Evolutionary conservation across 345 rosid species (phyloP).

Genomic region (Abelmoschus esculentus): DNA sequence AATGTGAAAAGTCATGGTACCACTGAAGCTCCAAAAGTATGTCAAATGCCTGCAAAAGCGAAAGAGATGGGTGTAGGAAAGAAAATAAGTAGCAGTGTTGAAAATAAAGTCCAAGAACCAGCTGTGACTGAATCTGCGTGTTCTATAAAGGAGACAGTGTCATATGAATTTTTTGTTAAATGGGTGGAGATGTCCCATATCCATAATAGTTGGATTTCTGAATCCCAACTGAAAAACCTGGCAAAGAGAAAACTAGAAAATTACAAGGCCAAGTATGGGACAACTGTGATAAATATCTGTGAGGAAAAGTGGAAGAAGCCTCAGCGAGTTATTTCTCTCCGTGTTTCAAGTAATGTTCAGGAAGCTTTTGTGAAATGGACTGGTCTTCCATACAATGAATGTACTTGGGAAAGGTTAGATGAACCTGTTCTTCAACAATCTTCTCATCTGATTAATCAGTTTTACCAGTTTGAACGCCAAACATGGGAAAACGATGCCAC

Average conservation of each 20-base stretch:
- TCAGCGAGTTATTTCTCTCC: slow-evolving; percentile 78
- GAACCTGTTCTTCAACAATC: slow-evolving; percentile 62
- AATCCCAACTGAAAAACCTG: slow-evolving; percentile 71
- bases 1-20: slow-evolving; percentile 29
- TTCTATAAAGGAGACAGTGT: slow-evolving; percentile 30
- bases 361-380: slow-evolving; percentile 97
- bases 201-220: slow-evolving; percentile 92
- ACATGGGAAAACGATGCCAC: slow-evolving; percentile 52
- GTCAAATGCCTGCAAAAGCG: slow-evolving; percentile 23
- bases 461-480: slow-evolving; percentile 59
- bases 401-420: slow-evolving; percentile 95
- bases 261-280: slow-evolving; percentile 93
- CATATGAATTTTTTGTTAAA: slow-evolving; percentile 84
- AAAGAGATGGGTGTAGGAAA: slow-evolving; percentile 30
- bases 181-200: slow-evolving; percentile 95
- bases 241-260: slow-evolving; percentile 96
- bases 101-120: slow-evolving; percentile 40
- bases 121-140: slow-evolving; percentile 25
- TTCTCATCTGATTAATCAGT: slow-evolving; percentile 52
- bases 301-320: slow-evolving; percentile 97
- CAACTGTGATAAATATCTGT: slow-evolving; percentile 77
- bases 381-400: slow-evolving; percentile 92
- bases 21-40: slow-evolving; percentile 25
- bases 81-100: slow-evolving; percentile 19
- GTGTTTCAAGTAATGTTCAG: slow-evolving; percentile 42